A percentile compares a stretch with the other conserved stretches of the same genome.
phyloP scores from a whole-genome alignment of 306 rosid genomes.

The Abrus precatorius region DNA sequence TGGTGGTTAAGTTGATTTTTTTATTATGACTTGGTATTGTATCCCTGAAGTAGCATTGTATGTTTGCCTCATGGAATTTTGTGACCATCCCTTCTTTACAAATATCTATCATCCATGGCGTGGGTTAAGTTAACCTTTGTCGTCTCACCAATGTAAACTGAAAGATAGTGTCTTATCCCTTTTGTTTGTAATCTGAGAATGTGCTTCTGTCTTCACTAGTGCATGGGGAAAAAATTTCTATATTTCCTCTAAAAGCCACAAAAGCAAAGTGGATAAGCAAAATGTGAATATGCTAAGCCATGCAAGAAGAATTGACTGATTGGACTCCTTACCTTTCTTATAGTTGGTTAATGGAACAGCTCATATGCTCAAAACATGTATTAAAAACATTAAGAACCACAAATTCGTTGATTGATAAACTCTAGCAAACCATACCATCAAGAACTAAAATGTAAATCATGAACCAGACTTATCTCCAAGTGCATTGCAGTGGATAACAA shows the following conservation, averaged over 20 bases:
- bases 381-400: constrained; percentile 19
- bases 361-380: neutral
- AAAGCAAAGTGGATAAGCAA: constrained; percentile 41
- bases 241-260: constrained; percentile 15
- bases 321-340: neutral
- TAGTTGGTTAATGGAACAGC: constrained; percentile 15
- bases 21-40: neutral
- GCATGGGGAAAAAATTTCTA: neutral
- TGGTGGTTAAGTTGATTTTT: constrained; percentile 47
- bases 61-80: constrained; percentile 6
- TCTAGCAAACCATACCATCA: neutral
- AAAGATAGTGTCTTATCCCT: constrained; percentile 37
- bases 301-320: neutral
- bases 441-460: neutral
- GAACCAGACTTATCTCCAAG: constrained; percentile 7
- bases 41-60: no score
- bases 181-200: constrained; percentile 29
- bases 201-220: neutral
- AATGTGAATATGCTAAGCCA: constrained; percentile 27
- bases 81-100: constrained; percentile 34
- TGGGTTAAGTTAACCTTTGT: constrained; percentile 36
- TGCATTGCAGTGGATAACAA: constrained; percentile 15
- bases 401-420: neutral
- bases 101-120: no score
- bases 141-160: constrained; percentile 22